phyloP scores from a whole-genome alignment of 2,329 filamentous ascomycete species.

The Trichoderma gracile region DNA sequence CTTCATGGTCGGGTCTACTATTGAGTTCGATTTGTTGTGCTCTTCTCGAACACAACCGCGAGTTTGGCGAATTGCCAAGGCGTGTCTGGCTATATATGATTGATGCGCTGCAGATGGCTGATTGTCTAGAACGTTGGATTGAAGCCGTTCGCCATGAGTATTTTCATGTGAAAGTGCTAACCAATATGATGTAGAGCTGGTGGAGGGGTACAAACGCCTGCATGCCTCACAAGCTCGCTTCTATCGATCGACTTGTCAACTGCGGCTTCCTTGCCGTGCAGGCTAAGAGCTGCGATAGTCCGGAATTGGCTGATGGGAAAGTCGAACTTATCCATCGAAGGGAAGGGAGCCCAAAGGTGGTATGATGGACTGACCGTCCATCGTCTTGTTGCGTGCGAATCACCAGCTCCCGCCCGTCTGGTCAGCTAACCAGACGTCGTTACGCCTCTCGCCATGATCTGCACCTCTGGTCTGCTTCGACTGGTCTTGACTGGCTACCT shows the following conservation, averaged over 20 bases:
- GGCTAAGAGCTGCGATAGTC: neutral
- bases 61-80: too few relatives aligned
- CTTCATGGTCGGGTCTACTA: too few relatives aligned
- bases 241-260: too few relatives aligned
- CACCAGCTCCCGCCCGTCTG: neutral
- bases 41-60: too few relatives aligned
- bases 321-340: neutral
- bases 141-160: too few relatives aligned
- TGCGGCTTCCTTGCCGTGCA: too few relatives aligned
- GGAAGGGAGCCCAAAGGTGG: neutral
- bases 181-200: neutral
- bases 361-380: conserved; percentile 8
- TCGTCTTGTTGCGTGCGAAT: neutral
- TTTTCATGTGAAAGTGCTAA: conserved; percentile 2
- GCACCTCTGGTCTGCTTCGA: neutral
- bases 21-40: too few relatives aligned
- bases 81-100: too few relatives aligned
- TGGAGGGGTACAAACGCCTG: neutral
- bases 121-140: too few relatives aligned
- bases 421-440: conserved; percentile 1
- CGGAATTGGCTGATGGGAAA: conserved; percentile 8
- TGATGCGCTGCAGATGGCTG: too few relatives aligned
- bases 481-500: neutral
- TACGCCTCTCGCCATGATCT: conserved; percentile 13
- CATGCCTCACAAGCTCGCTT: neutral